Conservation (phyloP, 1,139 yeast species). For the Scheffersomyces parashehatae region DNA sequence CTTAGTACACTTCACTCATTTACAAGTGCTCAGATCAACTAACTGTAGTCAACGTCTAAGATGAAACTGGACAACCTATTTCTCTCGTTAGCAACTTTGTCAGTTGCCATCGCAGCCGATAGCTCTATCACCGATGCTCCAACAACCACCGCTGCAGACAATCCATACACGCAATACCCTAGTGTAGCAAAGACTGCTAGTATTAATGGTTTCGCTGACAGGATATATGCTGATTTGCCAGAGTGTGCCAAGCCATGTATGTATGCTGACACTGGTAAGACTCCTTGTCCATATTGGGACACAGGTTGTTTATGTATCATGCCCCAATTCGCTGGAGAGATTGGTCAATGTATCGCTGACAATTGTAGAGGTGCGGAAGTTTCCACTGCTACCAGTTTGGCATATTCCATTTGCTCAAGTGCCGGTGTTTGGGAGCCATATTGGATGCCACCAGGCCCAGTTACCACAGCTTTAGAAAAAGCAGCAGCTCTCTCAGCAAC, state of each 20-base stretch:
- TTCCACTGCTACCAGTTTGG: slow-evolving; percentile 22
- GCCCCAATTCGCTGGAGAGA: slow-evolving; percentile 26
- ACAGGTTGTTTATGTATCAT: slow-evolving; percentile 50
- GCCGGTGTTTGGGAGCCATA: slow-evolving; percentile 31
- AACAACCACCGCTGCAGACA: slow-evolving; percentile 5
- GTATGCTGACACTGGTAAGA: slow-evolving; percentile 22
- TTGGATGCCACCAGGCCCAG: slow-evolving; percentile 43
- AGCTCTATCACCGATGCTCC: not conserved
- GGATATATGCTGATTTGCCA: slow-evolving; percentile 40
- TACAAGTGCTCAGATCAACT: too few species aligned
- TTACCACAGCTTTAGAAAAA: slow-evolving; percentile 15
- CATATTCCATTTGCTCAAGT: slow-evolving; percentile 25
- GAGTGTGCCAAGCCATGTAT: slow-evolving; percentile 44
- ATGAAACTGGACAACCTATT: too few species aligned
- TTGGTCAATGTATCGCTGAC: slow-evolving; percentile 32
- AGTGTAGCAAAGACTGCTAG: slow-evolving; percentile 49
- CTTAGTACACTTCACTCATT: too few species aligned
- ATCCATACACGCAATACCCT: slow-evolving; percentile 39
- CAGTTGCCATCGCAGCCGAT: not conserved
- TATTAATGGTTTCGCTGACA: slow-evolving; percentile 57
- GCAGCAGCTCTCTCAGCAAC: slow-evolving; percentile 5
- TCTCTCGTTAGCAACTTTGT: not conserved
- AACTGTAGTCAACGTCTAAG: too few species aligned
- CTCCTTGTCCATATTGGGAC: slow-evolving; percentile 51
- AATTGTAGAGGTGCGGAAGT: slow-evolving; percentile 27